Base-by-base conservation (phyloP, 345 rosid species). In the Linum tenue region DNA sequence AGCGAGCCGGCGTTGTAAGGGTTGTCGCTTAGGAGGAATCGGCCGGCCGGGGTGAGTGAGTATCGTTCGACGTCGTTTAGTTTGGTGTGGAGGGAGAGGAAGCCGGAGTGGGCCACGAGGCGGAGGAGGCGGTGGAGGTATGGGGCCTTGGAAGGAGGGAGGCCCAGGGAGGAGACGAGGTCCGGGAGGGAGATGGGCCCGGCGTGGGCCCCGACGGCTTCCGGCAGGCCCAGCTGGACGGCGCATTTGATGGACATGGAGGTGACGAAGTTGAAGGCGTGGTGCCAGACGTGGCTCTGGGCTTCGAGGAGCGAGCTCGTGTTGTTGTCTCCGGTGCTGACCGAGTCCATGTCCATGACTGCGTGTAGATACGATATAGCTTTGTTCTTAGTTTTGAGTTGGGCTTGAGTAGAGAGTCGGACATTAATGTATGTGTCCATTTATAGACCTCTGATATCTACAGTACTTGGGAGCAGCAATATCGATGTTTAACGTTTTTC, bases 201-300 rank as follows among this genome's bases (percentile, higher is more conserved):
- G 2, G 50, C 22, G 1, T 59, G 55, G 38, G 17, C 64, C 16
- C 64, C 64, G 57, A 73, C 63, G 2, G 37, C 42, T 22, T 73
- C 76, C 16, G 76, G 72, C 58, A 73, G 67, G 51, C 71, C 68
- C 2, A 67, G 60, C 40, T 73, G 62, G 42, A 60, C 55, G 38
- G 64, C 67, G 53, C 71, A 72, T 63, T 72, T 72, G 4, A 72
- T 50, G 1, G 64, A 67, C 71, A 72, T 67, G 42, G 76, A 72
- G 2, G 67, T 53, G 2, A 67, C 15, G 10, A 62, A 72, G 59
- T 56, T n/a, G 55, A 56, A 72, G 40, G 67, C 67, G 64, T 67
- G 67, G 39, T 63, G 67, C 8, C 59, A 67, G 4, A 72, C 55
- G 64, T 72, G 68, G 59, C 42, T 22, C 22, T 72, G 76, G 51